Percentiles rank a stretch among this genome's conserved stretches.
Evolutionary conservation across 2,329 filamentous ascomycete species (phyloP).

Genomic region (Zymoseptoria pseudotritici): DNA sequence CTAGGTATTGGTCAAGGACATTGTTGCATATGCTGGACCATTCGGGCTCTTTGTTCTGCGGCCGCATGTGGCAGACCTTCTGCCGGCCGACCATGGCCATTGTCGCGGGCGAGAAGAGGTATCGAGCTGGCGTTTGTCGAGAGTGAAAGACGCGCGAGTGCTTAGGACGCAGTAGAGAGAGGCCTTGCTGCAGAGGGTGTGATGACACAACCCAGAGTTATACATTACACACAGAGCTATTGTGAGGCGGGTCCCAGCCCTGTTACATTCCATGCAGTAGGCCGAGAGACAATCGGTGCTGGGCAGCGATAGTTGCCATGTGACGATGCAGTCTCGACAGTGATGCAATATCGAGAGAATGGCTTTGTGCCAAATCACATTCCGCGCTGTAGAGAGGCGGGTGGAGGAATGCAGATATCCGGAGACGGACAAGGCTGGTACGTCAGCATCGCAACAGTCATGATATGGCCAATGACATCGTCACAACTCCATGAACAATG

Average conservation of each 20-base stretch:
- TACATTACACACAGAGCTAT: conserved; percentile 17
- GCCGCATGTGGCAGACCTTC: conserved; percentile 33
- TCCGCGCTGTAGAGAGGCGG: conserved; percentile 11
- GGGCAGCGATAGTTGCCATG: conserved; percentile 8
- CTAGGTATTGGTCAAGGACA: conserved; percentile 58
- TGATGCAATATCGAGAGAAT: conserved; percentile 16
- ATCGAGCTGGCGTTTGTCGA: neutral
- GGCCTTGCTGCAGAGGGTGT: neutral
- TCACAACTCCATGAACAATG: neutral
- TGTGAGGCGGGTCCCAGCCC: conserved; percentile 16
- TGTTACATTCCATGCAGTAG: conserved; percentile 21
- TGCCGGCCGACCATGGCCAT: conserved; percentile 19
- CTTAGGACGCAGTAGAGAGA: neutral
- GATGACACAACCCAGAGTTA: conserved; percentile 12
- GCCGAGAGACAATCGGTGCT: conserved; percentile 16
- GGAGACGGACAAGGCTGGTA: neutral
- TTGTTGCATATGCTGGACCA: conserved; percentile 53
- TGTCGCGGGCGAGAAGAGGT: neutral
- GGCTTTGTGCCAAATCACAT: conserved; percentile 19
- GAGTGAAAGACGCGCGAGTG: neutral
- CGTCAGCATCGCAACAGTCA: neutral
- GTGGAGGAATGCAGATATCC: conserved; percentile 11
- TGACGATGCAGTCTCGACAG: conserved; percentile 5
- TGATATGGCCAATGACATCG: neutral
- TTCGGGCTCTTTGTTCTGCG: conserved; percentile 46